phyloP scores from a whole-genome alignment of 805 yeast species.

The Kluyveromyces aestuarii region DNA sequence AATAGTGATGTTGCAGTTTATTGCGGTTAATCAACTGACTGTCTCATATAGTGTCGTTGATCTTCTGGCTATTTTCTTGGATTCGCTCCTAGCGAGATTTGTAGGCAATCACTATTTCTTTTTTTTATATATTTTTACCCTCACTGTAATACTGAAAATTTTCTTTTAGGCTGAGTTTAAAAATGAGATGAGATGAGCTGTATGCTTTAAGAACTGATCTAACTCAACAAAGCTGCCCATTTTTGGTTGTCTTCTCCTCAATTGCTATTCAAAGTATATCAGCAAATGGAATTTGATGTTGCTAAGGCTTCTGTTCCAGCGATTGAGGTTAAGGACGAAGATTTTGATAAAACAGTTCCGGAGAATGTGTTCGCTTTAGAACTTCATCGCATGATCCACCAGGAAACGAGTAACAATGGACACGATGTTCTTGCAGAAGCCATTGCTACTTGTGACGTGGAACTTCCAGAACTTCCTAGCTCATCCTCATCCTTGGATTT shows the following conservation, averaged over 20 bases:
- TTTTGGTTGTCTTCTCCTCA: not conserved
- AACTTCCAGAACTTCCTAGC: conserved; percentile 6
- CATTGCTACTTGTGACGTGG: conserved; percentile 7
- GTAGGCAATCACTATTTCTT: not conserved
- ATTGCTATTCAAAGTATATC: not conserved
- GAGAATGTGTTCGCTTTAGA: conserved; percentile 2
- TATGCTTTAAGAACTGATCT: not conserved
- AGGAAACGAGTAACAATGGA: not conserved
- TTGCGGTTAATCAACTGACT: not conserved
- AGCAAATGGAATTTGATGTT: conserved; percentile 1
- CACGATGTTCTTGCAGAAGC: conserved; percentile 5
- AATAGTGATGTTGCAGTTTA: no score
- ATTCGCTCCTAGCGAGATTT: not conserved
- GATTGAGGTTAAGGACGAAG: not conserved
- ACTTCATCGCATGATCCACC: conserved; percentile 1
- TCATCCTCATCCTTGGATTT: not conserved
- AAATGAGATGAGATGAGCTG: not conserved
- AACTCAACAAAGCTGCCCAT: not conserved
- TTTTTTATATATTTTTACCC: not conserved
- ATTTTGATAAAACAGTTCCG: not conserved
- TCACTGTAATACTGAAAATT: not conserved
- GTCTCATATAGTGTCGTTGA: not conserved
- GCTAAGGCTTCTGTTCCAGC: not conserved
- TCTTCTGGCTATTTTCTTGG: no score
- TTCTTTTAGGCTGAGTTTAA: not conserved